These are phyloP conservation scores for Castanea mollissima DNA, from an alignment of 306 rosid species.

Conservation along the genomic window DNA sequence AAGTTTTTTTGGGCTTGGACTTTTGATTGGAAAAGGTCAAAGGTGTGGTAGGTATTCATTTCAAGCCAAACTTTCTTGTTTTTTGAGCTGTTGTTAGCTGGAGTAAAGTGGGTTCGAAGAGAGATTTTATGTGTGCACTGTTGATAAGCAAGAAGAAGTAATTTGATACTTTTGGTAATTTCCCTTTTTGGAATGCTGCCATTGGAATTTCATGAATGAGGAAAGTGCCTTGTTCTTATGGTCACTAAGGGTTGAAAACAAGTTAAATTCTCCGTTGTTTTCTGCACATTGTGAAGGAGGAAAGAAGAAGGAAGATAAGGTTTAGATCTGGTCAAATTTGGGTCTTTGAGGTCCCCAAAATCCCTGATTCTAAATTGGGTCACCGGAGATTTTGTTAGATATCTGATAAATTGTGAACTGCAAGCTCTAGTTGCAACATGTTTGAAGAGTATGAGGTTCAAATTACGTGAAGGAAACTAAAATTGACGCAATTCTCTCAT, in stretches of 20 bases:
- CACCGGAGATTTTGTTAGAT: conserved; percentile 11
- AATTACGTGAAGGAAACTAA: conserved; percentile 22
- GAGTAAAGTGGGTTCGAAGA: neutral
- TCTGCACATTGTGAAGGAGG: conserved; percentile 18
- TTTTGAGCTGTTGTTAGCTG: no score
- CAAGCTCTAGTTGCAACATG: conserved; percentile 6
- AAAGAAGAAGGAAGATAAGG: conserved; percentile 13
- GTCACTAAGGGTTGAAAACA: conserved; percentile 11
- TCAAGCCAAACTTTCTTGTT: no score
- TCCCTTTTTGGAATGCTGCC: conserved; percentile 16
- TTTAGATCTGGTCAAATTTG: neutral
- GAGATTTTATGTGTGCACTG: neutral
- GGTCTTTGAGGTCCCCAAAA: conserved; percentile 23
- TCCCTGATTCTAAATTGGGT: conserved; percentile 21
- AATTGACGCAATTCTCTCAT: conserved; percentile 29
- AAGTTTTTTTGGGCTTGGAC: no score
- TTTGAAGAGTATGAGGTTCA: conserved; percentile 10
- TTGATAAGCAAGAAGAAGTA: no score
- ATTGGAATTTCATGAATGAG: conserved; percentile 15
- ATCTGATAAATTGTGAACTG: conserved; percentile 4
- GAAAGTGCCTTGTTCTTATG: conserved; percentile 30
- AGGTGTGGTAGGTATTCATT: no score
- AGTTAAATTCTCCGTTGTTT: conserved; percentile 12
- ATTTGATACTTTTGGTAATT: neutral
- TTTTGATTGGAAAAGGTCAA: no score